Base-by-base conservation (phyloP, 2,329 filamentous ascomycete species). In the Shiraia sp. region DNA sequence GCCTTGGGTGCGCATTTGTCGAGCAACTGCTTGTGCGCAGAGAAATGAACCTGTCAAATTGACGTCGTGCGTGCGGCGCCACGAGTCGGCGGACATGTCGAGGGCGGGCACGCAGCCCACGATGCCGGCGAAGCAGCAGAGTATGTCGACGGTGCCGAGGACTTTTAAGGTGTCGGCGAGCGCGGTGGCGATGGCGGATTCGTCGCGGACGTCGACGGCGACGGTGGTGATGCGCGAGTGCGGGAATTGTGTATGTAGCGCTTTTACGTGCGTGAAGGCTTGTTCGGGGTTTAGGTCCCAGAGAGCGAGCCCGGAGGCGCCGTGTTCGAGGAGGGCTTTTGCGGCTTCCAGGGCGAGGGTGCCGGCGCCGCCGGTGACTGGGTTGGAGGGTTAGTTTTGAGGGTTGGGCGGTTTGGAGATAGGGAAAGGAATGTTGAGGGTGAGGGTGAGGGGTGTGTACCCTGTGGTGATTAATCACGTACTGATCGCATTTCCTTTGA, bases 21-120 rank as follows among this genome's bases (percentile, higher is more conserved):
- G 70, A 3, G 77, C 79, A 1, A 74, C 75, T 4, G 86, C 86
- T 52, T 88, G 85, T 0, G 87, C 85, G 52, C 81, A 83, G 12
- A 90, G 72, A 56, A 88, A 91, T 0, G 78, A 73, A 0, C 87
- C 87, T 0, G 84, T 87, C 1, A 84, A 80, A 60, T 91, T 91
- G 59, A 90, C 78, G 41, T 88, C 85, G 14, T 90, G 57, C 0
- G 85, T 78, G 19, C 76, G 76, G 6, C 81, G 76, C 78, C 82
- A 90, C 51, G 85, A 74, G 2, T 74, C 70, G 0, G 77, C 66
- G 0, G 75, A 68, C 71, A 84, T 81, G 2, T 85, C 79, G 1
- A 86, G 65, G 0, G 85, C 80, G 46, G 81, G 78, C 0, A 76
- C 72, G 51, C 80, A 85, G 26, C 75, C 77, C 0, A 88, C 86